These are phyloP conservation scores for Phyllosticta paracitricarpa DNA, from an alignment of 2,329 filamentous ascomycete species.

Conservation along the genomic window DNA sequence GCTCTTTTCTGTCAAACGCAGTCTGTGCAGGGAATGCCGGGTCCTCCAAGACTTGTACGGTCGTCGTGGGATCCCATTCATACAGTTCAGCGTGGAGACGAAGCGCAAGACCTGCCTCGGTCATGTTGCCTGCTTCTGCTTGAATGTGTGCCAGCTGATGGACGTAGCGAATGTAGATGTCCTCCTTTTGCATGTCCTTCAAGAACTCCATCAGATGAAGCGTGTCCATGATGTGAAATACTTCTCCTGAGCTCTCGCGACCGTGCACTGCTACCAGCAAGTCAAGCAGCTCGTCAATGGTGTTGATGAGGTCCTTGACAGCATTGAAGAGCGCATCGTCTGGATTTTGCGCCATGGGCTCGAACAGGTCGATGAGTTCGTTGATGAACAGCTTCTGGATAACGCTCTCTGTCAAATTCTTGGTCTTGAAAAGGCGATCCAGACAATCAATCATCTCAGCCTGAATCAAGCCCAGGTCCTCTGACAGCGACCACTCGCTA, in stretches of 20 bases:
- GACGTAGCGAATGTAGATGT: conserved; percentile 92
- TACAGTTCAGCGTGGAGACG: conserved; percentile 88
- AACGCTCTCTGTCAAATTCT: conserved; percentile 77
- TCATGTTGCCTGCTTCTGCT: conserved; percentile 62
- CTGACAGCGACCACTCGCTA: conserved; percentile 92
- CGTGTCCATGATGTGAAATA: conserved; percentile 76
- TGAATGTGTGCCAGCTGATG: conserved; percentile 81
- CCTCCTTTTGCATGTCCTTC: conserved; percentile 91
- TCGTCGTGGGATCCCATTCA: conserved; percentile 69
- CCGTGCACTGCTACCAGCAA: conserved; percentile 83
- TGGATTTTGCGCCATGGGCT: conserved; percentile 53
- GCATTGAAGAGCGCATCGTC: conserved; percentile 68
- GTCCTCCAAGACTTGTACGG: conserved; percentile 56
- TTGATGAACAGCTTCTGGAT: conserved; percentile 86
- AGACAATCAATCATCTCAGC: conserved; percentile 94
- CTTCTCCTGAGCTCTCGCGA: conserved; percentile 61
- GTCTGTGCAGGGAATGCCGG: conserved; percentile 75
- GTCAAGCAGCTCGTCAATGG: conserved; percentile 82
- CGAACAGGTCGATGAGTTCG: conserved; percentile 74
- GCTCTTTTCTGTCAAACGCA: conserved; percentile 85
- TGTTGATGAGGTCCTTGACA: conserved; percentile 68
- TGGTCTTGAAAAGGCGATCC: conserved; percentile 81
- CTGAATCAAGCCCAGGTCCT: conserved; percentile 83
- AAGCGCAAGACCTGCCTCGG: conserved; percentile 80
- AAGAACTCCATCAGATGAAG: conserved; percentile 91